phyloP scores from a whole-genome alignment of 257 asterid species.

The Solanum chaucha region DNA sequence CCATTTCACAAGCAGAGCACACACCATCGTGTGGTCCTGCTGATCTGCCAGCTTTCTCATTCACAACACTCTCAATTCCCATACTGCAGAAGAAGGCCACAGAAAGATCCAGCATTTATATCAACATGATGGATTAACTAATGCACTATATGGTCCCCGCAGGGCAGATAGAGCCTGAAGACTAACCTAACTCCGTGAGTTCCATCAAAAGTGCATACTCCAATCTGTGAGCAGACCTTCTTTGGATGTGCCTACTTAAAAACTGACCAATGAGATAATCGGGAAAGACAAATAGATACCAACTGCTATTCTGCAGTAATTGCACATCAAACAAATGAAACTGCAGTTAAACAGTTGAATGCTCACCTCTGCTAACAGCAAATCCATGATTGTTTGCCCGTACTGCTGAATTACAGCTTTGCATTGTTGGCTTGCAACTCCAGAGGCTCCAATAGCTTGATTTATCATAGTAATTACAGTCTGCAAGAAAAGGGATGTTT shows the following conservation, averaged over 20 bases:
- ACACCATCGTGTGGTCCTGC: constrained; percentile 31
- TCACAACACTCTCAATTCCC: constrained; percentile 80
- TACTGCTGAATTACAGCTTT: constrained; percentile 89
- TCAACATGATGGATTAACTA: neutral
- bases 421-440: constrained; percentile 92
- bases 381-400: constrained; percentile 70
- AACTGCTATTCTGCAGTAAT: neutral
- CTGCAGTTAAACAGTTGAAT: neutral
- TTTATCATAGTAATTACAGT: constrained; percentile 80
- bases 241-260: constrained; percentile 57
- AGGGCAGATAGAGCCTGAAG: neutral
- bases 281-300: neutral
- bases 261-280: neutral
- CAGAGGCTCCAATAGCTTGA: constrained; percentile 93
- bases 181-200: constrained; percentile 74
- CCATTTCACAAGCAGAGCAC: constrained; percentile 75
- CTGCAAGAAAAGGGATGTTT: constrained; percentile 20
- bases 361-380: constrained; percentile 61
- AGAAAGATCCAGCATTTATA: neutral
- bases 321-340: neutral
- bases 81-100: constrained; percentile 23
- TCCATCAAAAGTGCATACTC: constrained; percentile 86
- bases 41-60: constrained; percentile 45
- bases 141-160: neutral
- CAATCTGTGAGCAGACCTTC: constrained; percentile 80